These are phyloP conservation scores for Gryganskiella cystojenkinii DNA, from an alignment of 192 early-diverging fungal species.

Conservation along the genomic window DNA sequence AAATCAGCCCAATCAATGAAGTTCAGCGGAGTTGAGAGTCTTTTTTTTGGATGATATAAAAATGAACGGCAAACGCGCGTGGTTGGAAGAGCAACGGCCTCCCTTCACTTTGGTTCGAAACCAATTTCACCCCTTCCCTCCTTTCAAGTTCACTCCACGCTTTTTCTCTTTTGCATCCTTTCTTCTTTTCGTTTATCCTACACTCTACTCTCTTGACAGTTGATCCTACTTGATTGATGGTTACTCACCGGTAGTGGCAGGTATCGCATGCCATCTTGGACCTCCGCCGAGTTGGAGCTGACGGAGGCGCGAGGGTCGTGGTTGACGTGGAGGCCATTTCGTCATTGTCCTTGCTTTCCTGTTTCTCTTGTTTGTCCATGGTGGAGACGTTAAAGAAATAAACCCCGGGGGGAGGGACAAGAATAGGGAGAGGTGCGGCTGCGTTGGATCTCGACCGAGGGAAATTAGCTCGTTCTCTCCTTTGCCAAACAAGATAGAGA, in stretches of 20 bases:
- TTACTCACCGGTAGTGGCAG: slow-evolving; percentile 46
- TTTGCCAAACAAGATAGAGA: no score
- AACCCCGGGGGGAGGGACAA: not conserved
- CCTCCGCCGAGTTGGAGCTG: slow-evolving; percentile 21
- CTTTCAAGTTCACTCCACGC: not conserved
- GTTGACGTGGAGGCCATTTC: not conserved
- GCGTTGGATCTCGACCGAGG: no score
- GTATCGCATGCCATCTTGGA: slow-evolving; percentile 51
- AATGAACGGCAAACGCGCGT: no score
- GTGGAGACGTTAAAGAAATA: not conserved
- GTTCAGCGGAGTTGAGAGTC: not conserved
- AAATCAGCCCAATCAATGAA: not conserved
- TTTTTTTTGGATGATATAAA: no score
- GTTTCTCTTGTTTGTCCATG: slow-evolving; percentile 35
- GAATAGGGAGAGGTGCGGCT: not conserved
- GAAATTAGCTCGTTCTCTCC: no score
- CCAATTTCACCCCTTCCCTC: not conserved
- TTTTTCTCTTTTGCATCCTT: slow-evolving; percentile 1
- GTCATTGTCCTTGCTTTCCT: slow-evolving; percentile 5
- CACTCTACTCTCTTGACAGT: not conserved
- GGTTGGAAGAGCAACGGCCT: no score
- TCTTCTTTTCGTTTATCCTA: not conserved
- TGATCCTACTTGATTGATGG: not conserved
- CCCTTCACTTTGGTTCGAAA: not conserved
- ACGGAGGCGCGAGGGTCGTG: slow-evolving; percentile 21